Evolutionary conservation across 23 red algal species (phyloP).

Genomic region (Agarophyton chilense): DNA sequence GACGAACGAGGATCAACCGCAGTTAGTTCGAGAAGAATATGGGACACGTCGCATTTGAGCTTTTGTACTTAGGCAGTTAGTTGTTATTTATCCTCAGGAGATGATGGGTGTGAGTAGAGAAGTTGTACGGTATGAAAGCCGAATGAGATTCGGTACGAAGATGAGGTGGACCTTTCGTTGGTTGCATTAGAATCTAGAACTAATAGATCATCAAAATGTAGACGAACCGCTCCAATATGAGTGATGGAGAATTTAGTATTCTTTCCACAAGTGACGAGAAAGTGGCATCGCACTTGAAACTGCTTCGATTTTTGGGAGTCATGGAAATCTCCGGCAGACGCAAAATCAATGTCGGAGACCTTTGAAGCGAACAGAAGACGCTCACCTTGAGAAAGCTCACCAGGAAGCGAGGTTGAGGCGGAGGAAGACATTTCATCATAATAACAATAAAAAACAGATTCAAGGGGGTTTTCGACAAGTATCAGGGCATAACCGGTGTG

Average conservation of each 20-base stretch:
- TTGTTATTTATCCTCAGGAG: slow-evolving; percentile 43
- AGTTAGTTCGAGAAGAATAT: slow-evolving; percentile 47
- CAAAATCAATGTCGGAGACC: slow-evolving; percentile 28
- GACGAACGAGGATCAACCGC: slow-evolving; percentile 26
- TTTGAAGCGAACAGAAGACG: slow-evolving; percentile 38
- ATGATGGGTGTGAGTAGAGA: slow-evolving; percentile 37
- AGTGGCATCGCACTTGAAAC: slow-evolving; percentile 56
- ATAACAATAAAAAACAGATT: slow-evolving; percentile 50
- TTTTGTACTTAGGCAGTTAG: slow-evolving; percentile 11
- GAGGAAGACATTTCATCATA: slow-evolving; percentile 41
- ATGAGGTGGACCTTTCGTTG: not conserved
- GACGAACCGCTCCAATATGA: slow-evolving; percentile 43
- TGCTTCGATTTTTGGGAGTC: not conserved
- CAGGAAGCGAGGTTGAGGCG: slow-evolving; percentile 14
- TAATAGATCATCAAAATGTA: slow-evolving; percentile 27
- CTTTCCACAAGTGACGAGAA: slow-evolving; percentile 23
- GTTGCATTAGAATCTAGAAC: slow-evolving; percentile 26
- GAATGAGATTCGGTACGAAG: not conserved
- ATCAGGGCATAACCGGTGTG: slow-evolving; percentile 68
- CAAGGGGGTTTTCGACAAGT: slow-evolving; percentile 34
- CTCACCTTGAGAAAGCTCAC: slow-evolving; percentile 21
- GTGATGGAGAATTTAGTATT: slow-evolving; percentile 13
- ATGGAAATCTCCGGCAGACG: slow-evolving; percentile 30
- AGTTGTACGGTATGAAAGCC: slow-evolving; percentile 45
- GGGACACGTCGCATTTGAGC: slow-evolving; percentile 37